Evolutionary conservation across 2,329 filamentous ascomycete genomes (phyloP).

Genomic region (Amylocarpus encephaloides): DNA sequence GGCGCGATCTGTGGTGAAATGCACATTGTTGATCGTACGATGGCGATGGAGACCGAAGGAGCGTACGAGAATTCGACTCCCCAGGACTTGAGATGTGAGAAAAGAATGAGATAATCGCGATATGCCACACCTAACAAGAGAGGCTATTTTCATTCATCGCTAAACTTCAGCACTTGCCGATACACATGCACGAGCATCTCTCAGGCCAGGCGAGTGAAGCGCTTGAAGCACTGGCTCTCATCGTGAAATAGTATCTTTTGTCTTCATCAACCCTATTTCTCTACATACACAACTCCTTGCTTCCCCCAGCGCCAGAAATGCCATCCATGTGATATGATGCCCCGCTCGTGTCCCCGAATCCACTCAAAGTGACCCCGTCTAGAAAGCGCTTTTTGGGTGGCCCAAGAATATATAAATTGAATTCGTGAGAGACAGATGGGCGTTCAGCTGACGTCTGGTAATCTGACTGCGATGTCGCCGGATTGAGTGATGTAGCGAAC

Average conservation of each 20-base stretch:
- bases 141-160: no score
- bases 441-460: slow-evolving; percentile 59
- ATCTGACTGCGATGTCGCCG: slow-evolving; percentile 87
- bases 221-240: background rate
- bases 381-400: background rate
- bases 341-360: background rate
- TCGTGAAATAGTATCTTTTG: background rate
- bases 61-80: no score
- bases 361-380: background rate
- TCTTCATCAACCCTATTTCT: background rate
- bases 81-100: no score
- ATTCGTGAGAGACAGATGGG: background rate
- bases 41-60: no score
- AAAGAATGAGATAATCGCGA: no score
- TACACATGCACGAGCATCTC: no score
- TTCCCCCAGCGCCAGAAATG: background rate
- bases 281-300: background rate
- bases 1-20: no score
- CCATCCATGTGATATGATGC: background rate
- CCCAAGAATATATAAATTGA: background rate
- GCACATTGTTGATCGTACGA: no score
- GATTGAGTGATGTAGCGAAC: slow-evolving; percentile 98
- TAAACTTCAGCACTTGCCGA: no score
- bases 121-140: no score
- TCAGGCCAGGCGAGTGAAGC: no score